Evolutionary conservation across 352 stramenopile genomes (phyloP).

Genomic region (Phytophthora pisi): DNA sequence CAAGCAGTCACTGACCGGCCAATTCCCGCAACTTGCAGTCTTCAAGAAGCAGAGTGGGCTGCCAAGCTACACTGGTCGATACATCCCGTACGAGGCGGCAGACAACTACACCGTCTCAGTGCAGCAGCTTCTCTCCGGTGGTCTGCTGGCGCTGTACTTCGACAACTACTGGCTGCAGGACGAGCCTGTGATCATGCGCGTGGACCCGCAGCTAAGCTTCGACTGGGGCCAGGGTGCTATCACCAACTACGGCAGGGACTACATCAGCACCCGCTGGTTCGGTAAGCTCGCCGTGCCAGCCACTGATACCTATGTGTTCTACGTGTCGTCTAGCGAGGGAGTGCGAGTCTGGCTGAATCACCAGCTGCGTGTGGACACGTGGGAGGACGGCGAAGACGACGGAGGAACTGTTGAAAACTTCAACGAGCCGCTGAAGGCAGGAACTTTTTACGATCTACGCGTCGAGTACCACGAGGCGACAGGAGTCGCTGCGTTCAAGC

Average conservation of each 20-base stretch:
- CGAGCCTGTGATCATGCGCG: constrained; percentile 79
- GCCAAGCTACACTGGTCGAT: constrained; percentile 93
- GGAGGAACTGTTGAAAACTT: constrained; percentile 69
- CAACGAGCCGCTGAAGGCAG: constrained; percentile 62
- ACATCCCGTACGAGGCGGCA: constrained; percentile 72
- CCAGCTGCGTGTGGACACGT: constrained; percentile 92
- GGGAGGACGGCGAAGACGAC: constrained; percentile 56
- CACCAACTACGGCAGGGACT: constrained; percentile 94
- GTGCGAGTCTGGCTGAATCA: constrained; percentile 95
- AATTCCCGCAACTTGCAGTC: constrained; percentile 63
- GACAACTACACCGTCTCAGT: constrained; percentile 91
- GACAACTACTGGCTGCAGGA: constrained; percentile 97
- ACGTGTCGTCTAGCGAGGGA: constrained; percentile 91
- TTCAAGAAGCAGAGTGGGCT: constrained; percentile 93
- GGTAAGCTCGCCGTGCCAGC: constrained; percentile 90
- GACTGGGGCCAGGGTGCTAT: constrained; percentile 92
- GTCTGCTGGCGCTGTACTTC: constrained; percentile 92
- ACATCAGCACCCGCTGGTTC: constrained; percentile 94
- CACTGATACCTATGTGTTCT: constrained; percentile 93
- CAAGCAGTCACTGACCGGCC: constrained; percentile 78
- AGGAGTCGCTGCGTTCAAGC: constrained; percentile 82
- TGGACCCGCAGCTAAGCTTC: constrained; percentile 89
- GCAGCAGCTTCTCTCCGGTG: constrained; percentile 90
- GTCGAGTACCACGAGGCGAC: constrained; percentile 96
- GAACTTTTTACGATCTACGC: constrained; percentile 92